Conservation (phyloP, 441 rosid species). For the Iberis amara region DNA sequence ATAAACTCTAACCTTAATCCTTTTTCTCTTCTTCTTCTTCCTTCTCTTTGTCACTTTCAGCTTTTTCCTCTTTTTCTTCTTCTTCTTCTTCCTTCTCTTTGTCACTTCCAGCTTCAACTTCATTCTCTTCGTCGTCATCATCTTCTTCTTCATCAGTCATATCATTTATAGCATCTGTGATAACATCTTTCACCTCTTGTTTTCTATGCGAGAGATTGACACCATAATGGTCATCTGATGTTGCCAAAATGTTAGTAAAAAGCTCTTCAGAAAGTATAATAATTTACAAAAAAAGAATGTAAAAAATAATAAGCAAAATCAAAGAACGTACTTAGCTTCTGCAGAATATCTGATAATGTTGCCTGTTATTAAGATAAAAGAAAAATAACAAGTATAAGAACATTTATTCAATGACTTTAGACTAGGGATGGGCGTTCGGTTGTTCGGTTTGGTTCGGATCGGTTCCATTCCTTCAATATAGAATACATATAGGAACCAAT, state of each 20-base stretch:
- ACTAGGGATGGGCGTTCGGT: too few relatives aligned
- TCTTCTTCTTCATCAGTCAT: conserved; percentile 92
- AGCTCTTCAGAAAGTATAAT: neutral
- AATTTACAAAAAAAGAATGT: too few relatives aligned
- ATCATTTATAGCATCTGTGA: conserved; percentile 79
- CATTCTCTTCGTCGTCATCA: conserved; percentile 43
- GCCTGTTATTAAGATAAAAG: conserved; percentile 51
- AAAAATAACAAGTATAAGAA: conserved; percentile 10
- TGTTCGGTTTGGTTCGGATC: too few relatives aligned
- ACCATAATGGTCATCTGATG: conserved; percentile 61
- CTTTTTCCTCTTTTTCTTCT: conserved; percentile 31
- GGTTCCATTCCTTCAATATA: too few relatives aligned
- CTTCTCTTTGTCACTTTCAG: conserved; percentile 35
- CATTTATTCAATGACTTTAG: neutral
- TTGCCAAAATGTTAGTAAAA: conserved; percentile 14
- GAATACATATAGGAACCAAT: too few relatives aligned
- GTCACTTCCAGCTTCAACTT: conserved; percentile 37
- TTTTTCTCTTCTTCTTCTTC: conserved; percentile 25
- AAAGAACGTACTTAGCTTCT: conserved; percentile 59
- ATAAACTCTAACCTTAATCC: conserved; percentile 21
- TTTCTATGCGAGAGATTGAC: conserved; percentile 73
- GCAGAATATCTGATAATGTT: conserved; percentile 79
- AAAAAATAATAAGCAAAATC: neutral
- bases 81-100: conserved; percentile 32
- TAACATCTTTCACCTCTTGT: conserved; percentile 84